Evolutionary conservation across 2,329 filamentous ascomycete species (phyloP).

Genomic region (Cadophora sp.): DNA sequence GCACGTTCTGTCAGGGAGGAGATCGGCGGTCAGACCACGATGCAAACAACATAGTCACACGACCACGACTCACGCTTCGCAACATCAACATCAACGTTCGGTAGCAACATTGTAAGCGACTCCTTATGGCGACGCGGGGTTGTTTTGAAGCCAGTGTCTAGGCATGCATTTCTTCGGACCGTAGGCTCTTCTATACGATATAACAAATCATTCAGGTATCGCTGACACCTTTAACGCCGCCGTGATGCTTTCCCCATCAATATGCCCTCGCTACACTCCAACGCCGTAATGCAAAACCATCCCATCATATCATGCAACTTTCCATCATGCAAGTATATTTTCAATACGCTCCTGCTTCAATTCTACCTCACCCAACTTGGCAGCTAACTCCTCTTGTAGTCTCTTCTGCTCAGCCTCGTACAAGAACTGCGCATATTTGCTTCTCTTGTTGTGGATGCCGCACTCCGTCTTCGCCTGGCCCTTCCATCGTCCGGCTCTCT

Average conservation of each 20-base stretch:
- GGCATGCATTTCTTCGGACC: not conserved
- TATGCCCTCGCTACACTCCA: not conserved
- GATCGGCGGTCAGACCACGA: not conserved
- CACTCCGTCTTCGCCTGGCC: constrained; percentile 96
- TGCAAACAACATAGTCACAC: not conserved
- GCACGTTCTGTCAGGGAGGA: not conserved
- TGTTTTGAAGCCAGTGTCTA: not conserved
- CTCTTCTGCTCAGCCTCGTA: constrained; percentile 43
- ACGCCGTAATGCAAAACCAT: constrained; percentile 18
- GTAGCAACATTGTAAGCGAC: not conserved
- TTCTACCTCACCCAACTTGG: constrained; percentile 38
- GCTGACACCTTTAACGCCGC: constrained; percentile 14
- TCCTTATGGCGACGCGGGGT: not conserved
- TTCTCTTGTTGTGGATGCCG: constrained; percentile 98
- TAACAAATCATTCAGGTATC: constrained; percentile 9
- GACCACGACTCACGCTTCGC: not conserved
- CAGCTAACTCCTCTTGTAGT: constrained; percentile 40
- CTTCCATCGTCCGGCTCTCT: constrained; percentile 97
- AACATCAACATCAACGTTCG: not conserved
- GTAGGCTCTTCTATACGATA: not conserved
- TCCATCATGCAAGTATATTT: constrained; percentile 19
- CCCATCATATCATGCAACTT: constrained; percentile 5
- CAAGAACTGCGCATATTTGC: constrained; percentile 82
- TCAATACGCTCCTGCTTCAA: constrained; percentile 29
- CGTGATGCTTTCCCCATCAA: constrained; percentile 4